Base-by-base conservation (phyloP, 495 filamentous ascomycete species). In the Clohesyomyces aquaticus region DNA sequence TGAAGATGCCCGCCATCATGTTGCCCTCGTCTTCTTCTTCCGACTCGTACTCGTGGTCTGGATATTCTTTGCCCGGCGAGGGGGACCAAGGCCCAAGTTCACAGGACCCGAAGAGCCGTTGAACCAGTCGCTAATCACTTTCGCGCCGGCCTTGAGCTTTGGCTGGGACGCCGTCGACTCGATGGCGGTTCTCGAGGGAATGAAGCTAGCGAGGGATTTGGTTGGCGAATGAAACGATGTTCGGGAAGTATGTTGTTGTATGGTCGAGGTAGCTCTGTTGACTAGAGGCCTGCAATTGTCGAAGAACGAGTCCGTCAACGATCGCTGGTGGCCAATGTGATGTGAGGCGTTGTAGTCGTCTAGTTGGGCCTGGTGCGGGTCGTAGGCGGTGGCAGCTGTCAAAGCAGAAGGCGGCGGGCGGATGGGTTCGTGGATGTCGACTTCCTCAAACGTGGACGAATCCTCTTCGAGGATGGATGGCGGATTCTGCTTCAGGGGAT, bases 101-200 rank as follows among this genome's bases (percentile, higher is more conserved):
- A 72, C 59, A 4, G 66, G 62, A 11, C 62, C 66, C 14, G 61
- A 69, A 0, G 69, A 38, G 12, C 69, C 69, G 66, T 57, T 69
- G 55, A 72, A 72, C 57, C 61, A 69, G 38, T 59, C 54, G 12
- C 42, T 29, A 18, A 72, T 21, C 9, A 45, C 59, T 19, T 70
- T 65, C 22, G 63, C 55, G 23, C 61, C 67, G 8, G 65, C 65
- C 19, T 49, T 51, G 35, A 63, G 35, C 55, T 66, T 66, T 9
- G 68, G 55, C 49, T 67, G 59, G 8, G 50, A 47, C 4, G 67
- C 63, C 10, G 67, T 56, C n/a, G 53, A 55, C 35, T 61, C 53
- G 22, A 59, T 26, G 21, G 23, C 29, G 55, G 38, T 57, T 21
- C 64, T 19, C 19, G 68, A 61, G 16, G 68, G 61, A 28, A 71